Conservation (phyloP, 73 alveolate genomes). For the Halteria grandinella region DNA sequence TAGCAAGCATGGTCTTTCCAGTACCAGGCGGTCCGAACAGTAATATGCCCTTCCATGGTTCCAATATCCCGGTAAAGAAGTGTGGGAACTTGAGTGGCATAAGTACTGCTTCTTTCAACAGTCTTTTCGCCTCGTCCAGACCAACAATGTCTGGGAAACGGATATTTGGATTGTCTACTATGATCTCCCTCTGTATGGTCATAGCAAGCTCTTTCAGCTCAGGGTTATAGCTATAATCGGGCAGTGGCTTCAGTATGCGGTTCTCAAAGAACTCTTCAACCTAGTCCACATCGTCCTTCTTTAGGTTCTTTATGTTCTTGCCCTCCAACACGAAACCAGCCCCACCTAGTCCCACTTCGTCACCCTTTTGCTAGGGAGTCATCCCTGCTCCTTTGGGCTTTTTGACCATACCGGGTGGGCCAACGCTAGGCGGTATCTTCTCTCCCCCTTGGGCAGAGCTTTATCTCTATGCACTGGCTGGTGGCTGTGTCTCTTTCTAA, state of each 20-base stretch:
- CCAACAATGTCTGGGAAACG: slow-evolving; percentile 87
- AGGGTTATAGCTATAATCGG: slow-evolving; percentile 90
- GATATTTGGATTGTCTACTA: slow-evolving; percentile 94
- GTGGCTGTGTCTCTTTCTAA: no score
- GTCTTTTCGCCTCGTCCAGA: slow-evolving; percentile 86
- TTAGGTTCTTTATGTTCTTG: slow-evolving; percentile 39
- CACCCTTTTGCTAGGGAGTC: slow-evolving; percentile 35
- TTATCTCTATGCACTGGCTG: no score
- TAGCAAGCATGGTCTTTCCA: slow-evolving; percentile 98
- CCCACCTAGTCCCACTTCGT: no score
- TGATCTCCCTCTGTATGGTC: slow-evolving; percentile 91
- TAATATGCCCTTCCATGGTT: slow-evolving; percentile 98
- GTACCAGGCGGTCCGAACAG: slow-evolving; percentile 99
- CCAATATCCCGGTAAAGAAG: slow-evolving; percentile 94
- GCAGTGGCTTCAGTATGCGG: slow-evolving; percentile 94
- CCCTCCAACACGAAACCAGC: slow-evolving; percentile 59
- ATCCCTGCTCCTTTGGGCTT: slow-evolving; percentile 29
- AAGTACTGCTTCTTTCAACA: slow-evolving; percentile 95
- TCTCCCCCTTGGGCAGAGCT: no score
- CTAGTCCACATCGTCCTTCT: slow-evolving; percentile 84
- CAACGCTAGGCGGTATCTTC: no score
- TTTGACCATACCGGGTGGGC: no score
- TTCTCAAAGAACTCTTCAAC: slow-evolving; percentile 94
- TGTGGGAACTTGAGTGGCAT: slow-evolving; percentile 98
- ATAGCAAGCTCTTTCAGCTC: slow-evolving; percentile 93